Evolutionary conservation across 345 rosid genomes (phyloP).

Genomic region (Syzygium oleosum): DNA sequence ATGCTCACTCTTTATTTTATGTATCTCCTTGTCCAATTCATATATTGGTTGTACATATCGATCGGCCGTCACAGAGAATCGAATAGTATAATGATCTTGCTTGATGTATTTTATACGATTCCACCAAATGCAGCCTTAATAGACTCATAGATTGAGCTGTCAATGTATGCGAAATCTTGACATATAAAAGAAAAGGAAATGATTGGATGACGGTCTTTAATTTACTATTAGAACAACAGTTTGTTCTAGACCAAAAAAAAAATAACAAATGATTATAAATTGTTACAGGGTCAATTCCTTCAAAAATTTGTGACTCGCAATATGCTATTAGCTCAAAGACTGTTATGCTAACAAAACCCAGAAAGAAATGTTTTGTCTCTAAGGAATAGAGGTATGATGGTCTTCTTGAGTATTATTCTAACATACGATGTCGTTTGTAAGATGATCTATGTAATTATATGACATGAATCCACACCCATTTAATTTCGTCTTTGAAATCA

Average conservation of each 20-base stretch:
- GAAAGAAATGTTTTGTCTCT: background rate
- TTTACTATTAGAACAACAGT: too few species aligned
- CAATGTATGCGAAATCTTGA: background rate
- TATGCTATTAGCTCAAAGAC: too few species aligned
- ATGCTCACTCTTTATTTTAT: background rate
- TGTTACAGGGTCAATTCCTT: too few species aligned
- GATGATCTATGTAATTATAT: background rate
- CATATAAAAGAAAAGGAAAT: background rate
- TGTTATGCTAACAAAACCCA: too few species aligned
- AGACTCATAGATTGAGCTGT: background rate
- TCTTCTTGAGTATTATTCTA: background rate
- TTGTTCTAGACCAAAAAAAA: too few species aligned
- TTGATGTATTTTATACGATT: accelerated
- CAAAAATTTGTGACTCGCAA: too few species aligned
- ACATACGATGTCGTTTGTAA: background rate
- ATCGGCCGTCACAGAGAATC: background rate
- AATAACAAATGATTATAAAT: too few species aligned
- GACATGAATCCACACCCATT: background rate
- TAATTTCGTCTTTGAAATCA: background rate
- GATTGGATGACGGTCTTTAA: too few species aligned
- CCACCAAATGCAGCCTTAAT: background rate
- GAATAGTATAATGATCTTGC: background rate
- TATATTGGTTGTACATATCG: background rate
- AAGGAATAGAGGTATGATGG: background rate
- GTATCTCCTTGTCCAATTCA: background rate